These are phyloP conservation scores for Tetrahymena malaccensis DNA, from an alignment of 73 alveolate species.

Conservation along the genomic window DNA sequence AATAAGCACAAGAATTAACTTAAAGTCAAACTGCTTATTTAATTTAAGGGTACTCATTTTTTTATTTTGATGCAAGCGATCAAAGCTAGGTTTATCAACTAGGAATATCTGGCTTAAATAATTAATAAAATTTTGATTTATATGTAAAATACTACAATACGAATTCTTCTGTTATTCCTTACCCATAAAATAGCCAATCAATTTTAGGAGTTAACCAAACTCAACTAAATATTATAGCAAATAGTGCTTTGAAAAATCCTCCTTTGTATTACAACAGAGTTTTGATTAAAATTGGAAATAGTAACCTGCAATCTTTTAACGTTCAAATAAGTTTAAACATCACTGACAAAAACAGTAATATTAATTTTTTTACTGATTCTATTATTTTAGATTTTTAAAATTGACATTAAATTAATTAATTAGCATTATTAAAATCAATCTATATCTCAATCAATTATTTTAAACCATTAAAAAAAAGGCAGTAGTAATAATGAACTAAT, in stretches of 20 bases:
- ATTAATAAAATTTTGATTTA: background rate
- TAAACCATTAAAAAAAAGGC: background rate
- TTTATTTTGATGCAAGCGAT: background rate
- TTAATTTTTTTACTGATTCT: background rate
- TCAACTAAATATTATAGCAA: background rate
- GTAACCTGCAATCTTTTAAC: background rate
- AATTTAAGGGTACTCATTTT: background rate
- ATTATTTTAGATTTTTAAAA: background rate
- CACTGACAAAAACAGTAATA: background rate
- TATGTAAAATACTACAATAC: background rate
- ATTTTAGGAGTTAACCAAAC: background rate
- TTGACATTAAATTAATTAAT: too few species aligned
- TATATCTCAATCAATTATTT: too few species aligned
- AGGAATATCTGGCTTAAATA: background rate
- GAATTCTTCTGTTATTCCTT: background rate
- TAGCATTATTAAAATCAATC: too few species aligned
- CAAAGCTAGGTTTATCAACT: background rate
- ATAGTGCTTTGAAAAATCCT: background rate
- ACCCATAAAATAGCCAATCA: background rate
- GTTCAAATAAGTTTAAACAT: background rate
- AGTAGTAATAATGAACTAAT: background rate
- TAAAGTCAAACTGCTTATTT: background rate
- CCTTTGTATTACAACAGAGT: background rate
- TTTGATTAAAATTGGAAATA: background rate
- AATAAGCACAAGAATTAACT: background rate